Conservation (phyloP, 148 eudicot species). For the Rhododendron simsii region DNA sequence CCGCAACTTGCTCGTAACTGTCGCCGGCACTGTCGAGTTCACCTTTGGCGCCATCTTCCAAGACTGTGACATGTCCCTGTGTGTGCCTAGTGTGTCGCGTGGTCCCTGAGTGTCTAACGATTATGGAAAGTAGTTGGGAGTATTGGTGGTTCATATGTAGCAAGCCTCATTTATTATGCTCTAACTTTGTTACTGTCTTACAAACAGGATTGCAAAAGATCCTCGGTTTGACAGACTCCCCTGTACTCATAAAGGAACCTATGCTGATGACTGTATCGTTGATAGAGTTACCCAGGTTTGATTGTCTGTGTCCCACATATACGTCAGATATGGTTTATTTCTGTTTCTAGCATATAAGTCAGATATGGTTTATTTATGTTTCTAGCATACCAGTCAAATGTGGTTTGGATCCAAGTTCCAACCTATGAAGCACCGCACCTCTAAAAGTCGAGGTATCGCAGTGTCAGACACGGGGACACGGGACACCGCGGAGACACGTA, state of each 20-base stretch:
- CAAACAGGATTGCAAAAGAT: conserved; percentile 87
- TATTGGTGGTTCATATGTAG: neutral
- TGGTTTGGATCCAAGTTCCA: neutral
- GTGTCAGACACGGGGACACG: too few relatives aligned
- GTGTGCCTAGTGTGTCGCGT: neutral
- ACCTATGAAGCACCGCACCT: too few relatives aligned
- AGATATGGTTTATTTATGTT: neutral
- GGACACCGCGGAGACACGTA: too few relatives aligned
- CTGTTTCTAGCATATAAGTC: neutral
- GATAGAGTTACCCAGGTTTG: conserved; percentile 87
- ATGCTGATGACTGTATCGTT: conserved; percentile 98
- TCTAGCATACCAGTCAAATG: neutral
- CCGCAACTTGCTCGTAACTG: too few relatives aligned
- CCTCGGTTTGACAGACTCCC: conserved; percentile 97
- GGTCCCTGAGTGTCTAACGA: neutral
- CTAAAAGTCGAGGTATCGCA: too few relatives aligned
- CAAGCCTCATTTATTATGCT: neutral
- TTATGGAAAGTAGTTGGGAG: neutral
- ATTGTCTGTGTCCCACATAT: neutral
- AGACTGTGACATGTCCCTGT: too few relatives aligned
- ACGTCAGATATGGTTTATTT: neutral
- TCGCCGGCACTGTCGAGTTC: too few relatives aligned
- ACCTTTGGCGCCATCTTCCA: too few relatives aligned
- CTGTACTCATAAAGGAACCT: conserved; percentile 90
- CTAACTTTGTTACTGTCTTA: neutral